Conservation (phyloP, 129 eudicot genomes). For the Sambucus nigra region DNA sequence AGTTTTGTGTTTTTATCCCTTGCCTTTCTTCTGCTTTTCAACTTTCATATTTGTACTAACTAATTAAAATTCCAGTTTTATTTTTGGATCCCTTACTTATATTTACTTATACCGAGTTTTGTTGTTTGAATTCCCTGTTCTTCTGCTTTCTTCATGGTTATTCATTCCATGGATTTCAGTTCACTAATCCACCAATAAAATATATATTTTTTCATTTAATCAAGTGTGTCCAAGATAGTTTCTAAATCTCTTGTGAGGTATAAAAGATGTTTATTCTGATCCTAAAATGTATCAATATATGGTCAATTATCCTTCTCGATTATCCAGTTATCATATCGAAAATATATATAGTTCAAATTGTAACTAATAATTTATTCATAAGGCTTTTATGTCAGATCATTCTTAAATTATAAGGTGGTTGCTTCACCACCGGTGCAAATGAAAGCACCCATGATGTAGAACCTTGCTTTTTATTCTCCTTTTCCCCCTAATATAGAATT, state of each 20-base stretch:
- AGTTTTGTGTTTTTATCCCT: no score
- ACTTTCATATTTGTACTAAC: no score
- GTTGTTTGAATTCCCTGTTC: no score
- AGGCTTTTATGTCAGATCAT: no score
- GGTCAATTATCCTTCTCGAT: no score
- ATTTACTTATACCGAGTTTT: no score
- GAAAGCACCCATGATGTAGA: conserved; percentile 78
- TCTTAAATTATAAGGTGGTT: conserved; percentile 66
- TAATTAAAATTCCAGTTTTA: no score
- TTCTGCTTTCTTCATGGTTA: conserved; percentile 89
- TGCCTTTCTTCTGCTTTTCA: no score
- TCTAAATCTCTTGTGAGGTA: conserved; percentile 91
- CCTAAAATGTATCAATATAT: conserved; percentile 59
- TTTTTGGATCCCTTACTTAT: no score
- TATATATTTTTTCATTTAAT: conserved; percentile 54
- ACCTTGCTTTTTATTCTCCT: conserved; percentile 47
- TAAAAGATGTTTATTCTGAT: conserved; percentile 64
- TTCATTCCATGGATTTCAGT: conserved; percentile 89
- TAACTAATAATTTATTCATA: no score
- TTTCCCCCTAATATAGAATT: conserved; percentile 25
- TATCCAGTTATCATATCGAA: no score
- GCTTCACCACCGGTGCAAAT: conserved; percentile 60
- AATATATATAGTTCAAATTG: no score
- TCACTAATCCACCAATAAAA: conserved; percentile 88
- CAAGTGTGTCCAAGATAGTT: conserved; percentile 58